Base-by-base conservation (phyloP, 1,284 basidiomycete species). In the Cryptococcus sp. region DNA sequence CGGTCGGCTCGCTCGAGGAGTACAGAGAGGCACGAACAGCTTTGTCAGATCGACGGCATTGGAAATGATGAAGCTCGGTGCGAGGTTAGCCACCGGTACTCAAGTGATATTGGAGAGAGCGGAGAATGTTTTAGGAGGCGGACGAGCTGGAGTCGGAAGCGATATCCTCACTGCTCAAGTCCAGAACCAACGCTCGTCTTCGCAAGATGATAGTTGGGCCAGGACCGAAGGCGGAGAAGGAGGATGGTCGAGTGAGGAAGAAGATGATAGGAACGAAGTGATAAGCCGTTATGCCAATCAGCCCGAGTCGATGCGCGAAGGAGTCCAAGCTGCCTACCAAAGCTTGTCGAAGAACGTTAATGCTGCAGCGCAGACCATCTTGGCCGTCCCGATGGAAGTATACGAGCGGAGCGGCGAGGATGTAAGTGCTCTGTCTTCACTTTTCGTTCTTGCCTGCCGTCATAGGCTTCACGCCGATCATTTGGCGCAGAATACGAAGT, bases 331-430 rank as follows among this genome's bases (percentile, higher is more conserved):
- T 1, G 95, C 94, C 17, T 96, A 97, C 77, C 84, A 82, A 69
- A 93, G 90, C 66, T 76, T 99, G 66, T 85, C 84, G 57, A 86
- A 80, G 67, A 96, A 96, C 76, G 76, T 98, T 56, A 90, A 88
- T 64, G 89, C 89, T 34, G 95, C 95, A 3, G 96, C 95, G 15
- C 95, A 99, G 79, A 99, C 96, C 0, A 99, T 99, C 63, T 83
- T 99, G 29, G 95, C 96, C 0, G 92, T 99, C 1, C 95, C 95
- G 0, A 98, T 99, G 93, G 96, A 99, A 76, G 93, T 97, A 17
- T 97, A 98, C 69, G 95, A 99, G 76, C 83, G 89, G 58, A 89
- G 89, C 15, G 89, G 89, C 17, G 89, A 87, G 53, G 89, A 93
- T 83, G 93, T 89, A 67, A 74, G 83, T 46, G 3, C 45, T 20